Percentiles rank a stretch among this genome's conserved stretches.
phyloP scores from a whole-genome alignment of 306 rosid species.

The Sicyos edulis region DNA sequence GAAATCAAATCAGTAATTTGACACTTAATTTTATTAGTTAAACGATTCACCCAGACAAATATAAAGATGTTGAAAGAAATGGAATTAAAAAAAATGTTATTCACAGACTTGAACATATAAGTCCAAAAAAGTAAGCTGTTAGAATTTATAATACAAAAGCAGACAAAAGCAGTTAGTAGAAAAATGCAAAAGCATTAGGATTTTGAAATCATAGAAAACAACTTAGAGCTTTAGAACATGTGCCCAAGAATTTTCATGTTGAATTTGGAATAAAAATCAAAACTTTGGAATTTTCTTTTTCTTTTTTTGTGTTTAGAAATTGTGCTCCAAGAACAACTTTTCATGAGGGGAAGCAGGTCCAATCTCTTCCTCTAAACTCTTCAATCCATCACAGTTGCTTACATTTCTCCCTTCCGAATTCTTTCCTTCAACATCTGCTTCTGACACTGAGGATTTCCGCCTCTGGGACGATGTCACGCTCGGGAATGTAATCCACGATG shows the following conservation, averaged over 20 bases:
- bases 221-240: neutral
- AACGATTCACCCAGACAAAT: no score
- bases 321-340: constrained; percentile 79
- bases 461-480: constrained; percentile 97
- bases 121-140: no score
- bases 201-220: neutral
- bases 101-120: no score
- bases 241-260: constrained; percentile 5
- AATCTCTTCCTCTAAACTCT: constrained; percentile 93
- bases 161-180: no score
- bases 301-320: constrained; percentile 33
- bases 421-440: constrained; percentile 74
- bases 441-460: constrained; percentile 82
- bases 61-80: no score
- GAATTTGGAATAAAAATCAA: constrained; percentile 14
- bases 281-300: neutral
- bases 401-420: constrained; percentile 52
- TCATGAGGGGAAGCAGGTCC: constrained; percentile 92
- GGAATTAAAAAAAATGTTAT: neutral
- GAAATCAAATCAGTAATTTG: no score
- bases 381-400: constrained; percentile 50
- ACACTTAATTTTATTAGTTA: no score
- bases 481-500: constrained; percentile 92
- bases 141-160: no score
- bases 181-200: no score